A percentile compares a stretch with the other conserved stretches of the same genome.
Conservation (phyloP, 805 yeast species). For the Monosporozyma unispora region DNA sequence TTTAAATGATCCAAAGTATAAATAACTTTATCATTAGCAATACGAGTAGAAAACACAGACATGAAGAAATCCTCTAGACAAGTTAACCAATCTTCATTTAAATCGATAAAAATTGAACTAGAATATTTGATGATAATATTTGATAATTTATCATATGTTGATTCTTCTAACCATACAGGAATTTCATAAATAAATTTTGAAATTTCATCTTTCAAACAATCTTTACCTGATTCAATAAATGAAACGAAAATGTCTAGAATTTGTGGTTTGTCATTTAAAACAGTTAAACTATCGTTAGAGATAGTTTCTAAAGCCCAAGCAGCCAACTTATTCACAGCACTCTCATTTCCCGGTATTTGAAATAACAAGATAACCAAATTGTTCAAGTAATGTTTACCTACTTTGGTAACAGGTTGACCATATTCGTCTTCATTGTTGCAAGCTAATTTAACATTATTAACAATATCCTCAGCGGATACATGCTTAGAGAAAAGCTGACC, state of each 20-base stretch:
- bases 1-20: conserved; percentile 29
- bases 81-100: conserved; percentile 7
- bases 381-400: conserved; percentile 4
- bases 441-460: conserved; percentile 5
- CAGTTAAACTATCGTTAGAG: conserved; percentile 12
- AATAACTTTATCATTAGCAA: conserved; percentile 21
- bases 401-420: not conserved
- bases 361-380: conserved; percentile 11
- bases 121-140: conserved; percentile 29
- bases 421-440: conserved; percentile 6
- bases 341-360: conserved; percentile 10
- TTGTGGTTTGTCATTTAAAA: conserved; percentile 5
- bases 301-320: conserved; percentile 12
- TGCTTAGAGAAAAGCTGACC: conserved; percentile 13
- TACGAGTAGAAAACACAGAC: conserved; percentile 12
- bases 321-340: conserved; percentile 11
- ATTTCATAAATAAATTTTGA: conserved; percentile 29
- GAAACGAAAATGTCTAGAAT: conserved; percentile 5
- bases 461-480: conserved; percentile 12
- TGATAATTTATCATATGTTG: conserved; percentile 28
- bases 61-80: conserved; percentile 17
- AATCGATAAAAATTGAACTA: conserved; percentile 17
- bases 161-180: conserved; percentile 28
- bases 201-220: conserved; percentile 19
- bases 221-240: conserved; percentile 6